A percentile compares a stretch with the other conserved stretches of the same genome.
Evolutionary conservation across 2,329 filamentous ascomycete species (phyloP).

Genomic region (Phialophora tarda): DNA sequence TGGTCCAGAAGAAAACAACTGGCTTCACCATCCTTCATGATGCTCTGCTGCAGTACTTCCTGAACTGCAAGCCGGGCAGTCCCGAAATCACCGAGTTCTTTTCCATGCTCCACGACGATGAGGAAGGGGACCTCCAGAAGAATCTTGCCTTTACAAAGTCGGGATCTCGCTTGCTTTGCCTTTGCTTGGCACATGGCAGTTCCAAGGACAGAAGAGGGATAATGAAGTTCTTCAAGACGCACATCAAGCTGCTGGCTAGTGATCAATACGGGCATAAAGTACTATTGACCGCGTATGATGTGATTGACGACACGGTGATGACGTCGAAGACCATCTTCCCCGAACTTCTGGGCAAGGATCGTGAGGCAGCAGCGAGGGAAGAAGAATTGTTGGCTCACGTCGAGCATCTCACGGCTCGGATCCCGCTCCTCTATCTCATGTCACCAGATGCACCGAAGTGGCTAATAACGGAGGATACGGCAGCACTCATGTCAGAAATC

Average conservation of each 20-base stretch:
- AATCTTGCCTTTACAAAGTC: conserved; percentile 96
- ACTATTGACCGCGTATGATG: conserved; percentile 83
- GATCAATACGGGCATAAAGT: conserved; percentile 80
- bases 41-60: conserved; percentile 95
- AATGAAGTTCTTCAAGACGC: conserved; percentile 87
- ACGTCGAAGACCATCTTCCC: conserved; percentile 83
- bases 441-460: conserved; percentile 66
- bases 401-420: conserved; percentile 58
- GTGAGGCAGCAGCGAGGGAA: conserved; percentile 46
- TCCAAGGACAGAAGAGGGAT: conserved; percentile 94
- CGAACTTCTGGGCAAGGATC: conserved; percentile 77
- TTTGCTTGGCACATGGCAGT: conserved; percentile 80
- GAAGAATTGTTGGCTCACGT: conserved; percentile 53
- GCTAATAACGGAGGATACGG: conserved; percentile 66
- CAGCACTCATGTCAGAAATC: conserved; percentile 76
- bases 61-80: conserved; percentile 75
- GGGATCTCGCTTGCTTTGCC: conserved; percentile 78
- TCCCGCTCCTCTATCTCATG: conserved; percentile 80
- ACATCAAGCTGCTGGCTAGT: conserved; percentile 80
- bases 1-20: conserved; percentile 95
- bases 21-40: conserved; percentile 98
- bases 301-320: conserved; percentile 92
- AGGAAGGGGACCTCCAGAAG: conserved; percentile 86
- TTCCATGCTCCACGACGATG: conserved; percentile 88
- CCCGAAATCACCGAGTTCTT: conserved; percentile 86